Evolutionary conservation across 768 basidiomycete genomes (phyloP), one percentile per base, ranked within the genome.

Genomic region (Solioccasus polychromus): DNA sequence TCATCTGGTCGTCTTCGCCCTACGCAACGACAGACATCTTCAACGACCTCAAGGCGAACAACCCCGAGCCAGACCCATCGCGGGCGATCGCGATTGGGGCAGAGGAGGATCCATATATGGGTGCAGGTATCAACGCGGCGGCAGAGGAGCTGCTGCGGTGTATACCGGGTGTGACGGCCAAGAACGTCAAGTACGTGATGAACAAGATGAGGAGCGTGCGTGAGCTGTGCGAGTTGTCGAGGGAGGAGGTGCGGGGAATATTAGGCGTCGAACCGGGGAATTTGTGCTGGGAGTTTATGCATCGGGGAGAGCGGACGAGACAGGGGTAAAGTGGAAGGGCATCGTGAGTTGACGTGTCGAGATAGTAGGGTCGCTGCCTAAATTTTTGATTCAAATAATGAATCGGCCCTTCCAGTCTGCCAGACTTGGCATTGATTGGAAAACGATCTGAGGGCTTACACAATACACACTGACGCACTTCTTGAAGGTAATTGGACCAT

Each of bases 1-100:
- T 97, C 59, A 89, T 99, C 62, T 98, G 96, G 96, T 93, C 93
- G 0, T 93, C 93, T 2, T 97, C 94, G 1, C 91, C 96, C 0
- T 90, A 92, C 59, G 87, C 88, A 17, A 93, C 92, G 0, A 78
- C 91, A 0, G 86, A 92, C 47, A 92, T 98, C 45, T 94, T 98
- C 73, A 80, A 79, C 37, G 96, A 97, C 59, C 82, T 99, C 26
- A 99, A 99, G 59, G 50, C 68, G 25, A 83, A 85, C 55, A 78
- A 79, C 36, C 68, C 79, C 0, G 92, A 99, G 61, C 96, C 96
- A 0, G 87, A 95, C 50, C 77, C 83, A 8, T 59, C 70, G 12
- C 78, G 78, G 32, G 93, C 96, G 0, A 80, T 92, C 31, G 68
- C 82, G 3, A 74, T 92, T 18, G 96, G 95, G 8, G 83, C 86